Evolutionary conservation across 495 filamentous ascomycete genomes (phyloP).

Genomic region (Bacidia rubella): DNA sequence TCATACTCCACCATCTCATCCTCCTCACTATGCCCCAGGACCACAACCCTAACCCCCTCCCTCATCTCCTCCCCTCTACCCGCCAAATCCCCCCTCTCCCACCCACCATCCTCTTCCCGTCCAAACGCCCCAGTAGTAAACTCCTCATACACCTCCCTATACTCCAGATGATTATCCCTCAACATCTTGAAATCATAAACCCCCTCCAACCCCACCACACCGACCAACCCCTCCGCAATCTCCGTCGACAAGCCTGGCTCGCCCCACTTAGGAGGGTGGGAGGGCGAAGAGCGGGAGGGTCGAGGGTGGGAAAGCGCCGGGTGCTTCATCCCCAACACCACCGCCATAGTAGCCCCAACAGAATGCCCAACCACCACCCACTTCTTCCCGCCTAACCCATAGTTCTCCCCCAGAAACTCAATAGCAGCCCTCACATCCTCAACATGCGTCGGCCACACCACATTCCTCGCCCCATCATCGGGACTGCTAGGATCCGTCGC

Average conservation of each 20-base stretch:
- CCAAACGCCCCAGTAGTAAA: constrained; percentile 56
- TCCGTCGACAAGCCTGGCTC: constrained; percentile 13
- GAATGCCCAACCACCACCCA: constrained; percentile 67
- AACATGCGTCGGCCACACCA: constrained; percentile 61
- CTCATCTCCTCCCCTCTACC: constrained; percentile 27
- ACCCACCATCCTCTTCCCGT: constrained; percentile 27
- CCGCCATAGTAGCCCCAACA: constrained; percentile 59
- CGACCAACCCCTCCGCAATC: constrained; percentile 34
- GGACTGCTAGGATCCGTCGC: constrained; percentile 22
- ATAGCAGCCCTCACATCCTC: constrained; percentile 53
- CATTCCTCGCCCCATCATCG: constrained; percentile 20
- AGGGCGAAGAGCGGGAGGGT: too few relatives aligned
- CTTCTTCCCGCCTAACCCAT: constrained; percentile 19
- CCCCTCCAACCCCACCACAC: constrained; percentile 48
- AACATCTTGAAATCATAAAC: constrained; percentile 52
- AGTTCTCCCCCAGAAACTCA: constrained; percentile 42
- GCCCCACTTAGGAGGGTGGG: not conserved
- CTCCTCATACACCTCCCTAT: constrained; percentile 40
- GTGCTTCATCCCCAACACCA: constrained; percentile 48
- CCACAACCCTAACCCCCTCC: constrained; percentile 32
- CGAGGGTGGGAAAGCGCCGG: too few relatives aligned
- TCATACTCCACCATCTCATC: constrained; percentile 48
- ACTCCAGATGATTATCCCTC: constrained; percentile 26
- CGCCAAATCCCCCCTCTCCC: constrained; percentile 41
- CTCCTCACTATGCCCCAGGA: constrained; percentile 44